phyloP scores from a whole-genome alignment of 1,139 yeast species.

The Starmera stellimalicola region DNA sequence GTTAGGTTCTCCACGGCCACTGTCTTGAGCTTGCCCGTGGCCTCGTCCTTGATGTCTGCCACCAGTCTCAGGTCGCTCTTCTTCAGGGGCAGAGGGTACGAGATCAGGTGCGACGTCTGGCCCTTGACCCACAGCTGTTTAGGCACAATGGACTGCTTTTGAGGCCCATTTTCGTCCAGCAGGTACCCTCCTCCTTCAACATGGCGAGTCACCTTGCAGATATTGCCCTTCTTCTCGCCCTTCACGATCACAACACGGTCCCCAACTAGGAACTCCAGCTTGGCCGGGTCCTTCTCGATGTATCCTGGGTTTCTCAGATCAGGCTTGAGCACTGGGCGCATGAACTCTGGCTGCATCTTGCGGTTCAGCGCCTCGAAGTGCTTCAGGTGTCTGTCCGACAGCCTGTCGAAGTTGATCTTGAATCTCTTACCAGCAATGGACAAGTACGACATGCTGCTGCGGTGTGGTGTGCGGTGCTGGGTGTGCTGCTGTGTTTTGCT shows the following conservation, averaged over 20 bases:
- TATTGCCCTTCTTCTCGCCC: slow-evolving; percentile 65
- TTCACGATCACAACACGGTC: slow-evolving; percentile 56
- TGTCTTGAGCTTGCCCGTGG: slow-evolving; percentile 44
- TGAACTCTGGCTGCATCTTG: slow-evolving; percentile 24
- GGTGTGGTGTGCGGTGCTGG: background rate
- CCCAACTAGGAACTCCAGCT: slow-evolving; percentile 49
- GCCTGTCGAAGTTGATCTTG: slow-evolving; percentile 15
- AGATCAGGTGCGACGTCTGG: slow-evolving; percentile 59
- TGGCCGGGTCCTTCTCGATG: slow-evolving; percentile 24
- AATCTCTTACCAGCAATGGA: slow-evolving; percentile 19
- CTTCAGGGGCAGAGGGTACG: slow-evolving; percentile 47
- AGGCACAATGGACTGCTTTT: slow-evolving; percentile 48
- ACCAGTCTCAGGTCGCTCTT: slow-evolving; percentile 66
- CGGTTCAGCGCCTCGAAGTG: slow-evolving; percentile 19
- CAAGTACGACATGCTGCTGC: slow-evolving; percentile 18
- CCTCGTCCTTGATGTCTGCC: slow-evolving; percentile 62
- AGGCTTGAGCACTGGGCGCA: slow-evolving; percentile 22
- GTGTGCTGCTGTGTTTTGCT: background rate
- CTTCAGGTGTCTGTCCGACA: slow-evolving; percentile 21
- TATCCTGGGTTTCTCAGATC: slow-evolving; percentile 29
- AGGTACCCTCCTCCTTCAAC: slow-evolving; percentile 41
- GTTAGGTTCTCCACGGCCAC: slow-evolving; percentile 74
- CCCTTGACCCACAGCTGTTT: slow-evolving; percentile 65
- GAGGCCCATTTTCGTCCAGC: slow-evolving; percentile 49
- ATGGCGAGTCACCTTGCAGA: slow-evolving; percentile 46